Evolutionary conservation across 2,329 filamentous ascomycete genomes (phyloP), one percentile per base, ranked within the genome.

Genomic region (Amphichorda felina): DNA sequence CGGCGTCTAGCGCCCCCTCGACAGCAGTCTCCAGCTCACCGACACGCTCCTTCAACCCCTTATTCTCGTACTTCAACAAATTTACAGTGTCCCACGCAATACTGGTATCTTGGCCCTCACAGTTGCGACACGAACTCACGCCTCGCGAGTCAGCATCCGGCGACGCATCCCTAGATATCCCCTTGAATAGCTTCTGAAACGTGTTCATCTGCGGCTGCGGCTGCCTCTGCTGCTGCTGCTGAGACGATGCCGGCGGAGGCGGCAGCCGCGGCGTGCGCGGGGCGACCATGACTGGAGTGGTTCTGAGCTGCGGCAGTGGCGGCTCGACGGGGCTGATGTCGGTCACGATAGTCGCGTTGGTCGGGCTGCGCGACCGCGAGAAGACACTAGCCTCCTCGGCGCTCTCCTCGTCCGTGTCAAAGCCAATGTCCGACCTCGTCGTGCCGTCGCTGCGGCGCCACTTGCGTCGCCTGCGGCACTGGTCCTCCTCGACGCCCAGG

Each of bases 51-150:
- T 80, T 80, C 34, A 81, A 51, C 8, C 66, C 64, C 46, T 61
- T 68, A 44, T 81, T 81, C 59, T 81, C 77, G 32, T 73, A 70
- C 27, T 72, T 61, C 39, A 80, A 54, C 32, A 78, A 42, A 35
- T 66, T 64, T n/a, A 77, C 75, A 4, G 75, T 77, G 46, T 79
- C 68, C 75, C 75, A 80, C 4, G 75, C 75, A 26, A 74, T 62
- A 42, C 70, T 73, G 10, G 69, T 62, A 35, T 72, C 68, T 45
- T 68, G 66, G 10, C 75, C 74, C 36, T 63, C 54, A 50, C 76
- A 79, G 45, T 77, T 79, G 24, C 53, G 45, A 45, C 75, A 79
- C 47, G 50, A 51, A 17, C 8, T 26, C 11, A 27, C 21, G 8
- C 5, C 41, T 37, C 8, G 40, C 37, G 6, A 41, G 36, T 14